A percentile compares a stretch with the other conserved stretches of the same genome.
phyloP scores from a whole-genome alignment of 179 eudicot species.

The Actinidia arguta region DNA sequence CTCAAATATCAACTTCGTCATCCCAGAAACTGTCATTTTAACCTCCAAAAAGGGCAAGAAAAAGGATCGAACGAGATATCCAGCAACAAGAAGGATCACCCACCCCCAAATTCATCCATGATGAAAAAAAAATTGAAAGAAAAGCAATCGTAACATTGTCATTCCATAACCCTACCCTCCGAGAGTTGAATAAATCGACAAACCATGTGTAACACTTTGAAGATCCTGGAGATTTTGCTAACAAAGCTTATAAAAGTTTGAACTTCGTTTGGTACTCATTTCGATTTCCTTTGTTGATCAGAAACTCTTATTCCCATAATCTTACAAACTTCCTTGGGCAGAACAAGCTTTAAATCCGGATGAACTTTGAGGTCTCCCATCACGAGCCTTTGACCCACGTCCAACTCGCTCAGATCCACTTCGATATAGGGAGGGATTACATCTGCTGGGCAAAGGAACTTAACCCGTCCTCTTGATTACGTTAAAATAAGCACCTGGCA shows the following conservation, averaged over 20 bases:
- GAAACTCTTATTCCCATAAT: constrained; percentile 81
- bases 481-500: constrained; percentile 81
- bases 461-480: constrained; percentile 81
- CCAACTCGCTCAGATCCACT: constrained; percentile 86
- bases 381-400: constrained; percentile 74
- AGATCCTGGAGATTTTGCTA: constrained; percentile 8
- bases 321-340: constrained; percentile 66
- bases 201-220: neutral
- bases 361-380: constrained; percentile 87
- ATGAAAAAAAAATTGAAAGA: neutral
- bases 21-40: no score
- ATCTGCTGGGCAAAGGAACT: constrained; percentile 86
- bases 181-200: neutral
- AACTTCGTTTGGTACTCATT: constrained; percentile 28
- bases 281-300: constrained; percentile 62
- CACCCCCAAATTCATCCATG: neutral
- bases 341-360: constrained; percentile 76
- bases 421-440: constrained; percentile 88
- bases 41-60: no score
- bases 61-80: no score
- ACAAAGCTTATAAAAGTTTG: neutral
- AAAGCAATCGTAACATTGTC: neutral
- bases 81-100: no score
- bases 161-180: neutral
- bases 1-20: no score